These are phyloP conservation scores for Taphrina sp. DNA, from an alignment of 1,139 yeast species.

Conservation along the genomic window DNA sequence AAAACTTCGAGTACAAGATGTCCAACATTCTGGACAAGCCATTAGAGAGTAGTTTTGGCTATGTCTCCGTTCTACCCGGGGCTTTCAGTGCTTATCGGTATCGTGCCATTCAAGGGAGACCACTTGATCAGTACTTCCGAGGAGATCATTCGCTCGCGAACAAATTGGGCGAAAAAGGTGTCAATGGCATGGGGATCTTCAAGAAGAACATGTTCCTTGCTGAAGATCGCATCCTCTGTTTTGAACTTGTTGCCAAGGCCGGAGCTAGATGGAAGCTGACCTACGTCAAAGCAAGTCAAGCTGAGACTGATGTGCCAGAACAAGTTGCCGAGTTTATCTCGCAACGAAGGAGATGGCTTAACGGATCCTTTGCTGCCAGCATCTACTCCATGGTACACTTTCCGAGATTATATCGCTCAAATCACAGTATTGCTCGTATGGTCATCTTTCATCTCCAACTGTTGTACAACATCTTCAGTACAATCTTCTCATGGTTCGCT, in stretches of 20 bases:
- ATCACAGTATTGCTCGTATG: constrained; percentile 71
- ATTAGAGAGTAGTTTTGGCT: constrained; percentile 83
- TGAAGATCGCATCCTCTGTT: constrained; percentile 93
- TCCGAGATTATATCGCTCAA: constrained; percentile 69
- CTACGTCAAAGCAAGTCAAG: constrained; percentile 89
- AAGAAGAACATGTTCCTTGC: constrained; percentile 97
- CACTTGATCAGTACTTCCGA: constrained; percentile 82
- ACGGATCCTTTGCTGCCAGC: constrained; percentile 97
- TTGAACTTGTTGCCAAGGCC: constrained; percentile 91
- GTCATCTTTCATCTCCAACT: constrained; percentile 74
- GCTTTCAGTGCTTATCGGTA: constrained; percentile 88
- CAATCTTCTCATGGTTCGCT: constrained; percentile 77
- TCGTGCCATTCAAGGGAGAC: constrained; percentile 75
- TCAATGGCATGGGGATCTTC: constrained; percentile 69
- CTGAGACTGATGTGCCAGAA: constrained; percentile 98
- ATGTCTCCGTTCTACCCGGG: constrained; percentile 85
- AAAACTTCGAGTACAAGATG: constrained; percentile 87
- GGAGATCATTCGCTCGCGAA: constrained; percentile 66
- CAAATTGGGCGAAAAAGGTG: constrained; percentile 46
- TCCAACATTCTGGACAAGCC: constrained; percentile 89
- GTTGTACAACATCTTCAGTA: constrained; percentile 64
- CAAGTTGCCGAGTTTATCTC: constrained; percentile 83
- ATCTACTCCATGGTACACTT: constrained; percentile 76
- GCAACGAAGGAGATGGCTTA: constrained; percentile 98
- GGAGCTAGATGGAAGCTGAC: constrained; percentile 88